Conservation (phyloP, 805 yeast genomes). For the Ogataea philodendri region DNA sequence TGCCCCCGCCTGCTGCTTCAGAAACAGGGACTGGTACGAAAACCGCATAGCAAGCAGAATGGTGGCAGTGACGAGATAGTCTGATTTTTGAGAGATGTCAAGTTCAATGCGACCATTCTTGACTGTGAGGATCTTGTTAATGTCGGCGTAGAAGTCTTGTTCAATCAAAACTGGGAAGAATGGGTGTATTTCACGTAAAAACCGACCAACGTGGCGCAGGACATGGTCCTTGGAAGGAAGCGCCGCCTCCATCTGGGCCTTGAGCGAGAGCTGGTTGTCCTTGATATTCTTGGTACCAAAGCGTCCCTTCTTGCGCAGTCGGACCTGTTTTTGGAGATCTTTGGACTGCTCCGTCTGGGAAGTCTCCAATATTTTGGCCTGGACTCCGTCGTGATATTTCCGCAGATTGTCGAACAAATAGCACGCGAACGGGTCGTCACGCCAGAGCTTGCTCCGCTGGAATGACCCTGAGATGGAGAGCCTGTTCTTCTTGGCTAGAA, state of each 20-base stretch:
- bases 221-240: slow-evolving; percentile 35
- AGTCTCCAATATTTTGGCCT: not conserved
- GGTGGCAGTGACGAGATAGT: slow-evolving; percentile 26
- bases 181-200: slow-evolving; percentile 42
- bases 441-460: slow-evolving; percentile 17
- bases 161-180: slow-evolving; percentile 49
- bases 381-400: not conserved
- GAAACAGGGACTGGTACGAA: slow-evolving; percentile 25
- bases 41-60: slow-evolving; percentile 30
- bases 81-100: slow-evolving; percentile 15
- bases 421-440: slow-evolving; percentile 19
- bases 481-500: slow-evolving; percentile 20
- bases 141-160: slow-evolving; percentile 31
- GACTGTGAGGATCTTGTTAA: slow-evolving; percentile 34
- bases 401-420: slow-evolving; percentile 14
- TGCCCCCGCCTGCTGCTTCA: slow-evolving; percentile 18
- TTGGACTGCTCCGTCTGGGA: not conserved
- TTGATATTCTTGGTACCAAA: not conserved
- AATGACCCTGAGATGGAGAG: slow-evolving; percentile 21
- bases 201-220: slow-evolving; percentile 38
- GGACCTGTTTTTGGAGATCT: slow-evolving; percentile 8
- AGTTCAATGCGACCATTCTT: slow-evolving; percentile 9
- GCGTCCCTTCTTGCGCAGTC: slow-evolving; percentile 7
- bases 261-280: slow-evolving; percentile 8
- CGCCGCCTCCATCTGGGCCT: slow-evolving; percentile 12